Base-by-base conservation (phyloP, 2,329 filamentous ascomycete species). In the Ophiostoma fasciatum region DNA sequence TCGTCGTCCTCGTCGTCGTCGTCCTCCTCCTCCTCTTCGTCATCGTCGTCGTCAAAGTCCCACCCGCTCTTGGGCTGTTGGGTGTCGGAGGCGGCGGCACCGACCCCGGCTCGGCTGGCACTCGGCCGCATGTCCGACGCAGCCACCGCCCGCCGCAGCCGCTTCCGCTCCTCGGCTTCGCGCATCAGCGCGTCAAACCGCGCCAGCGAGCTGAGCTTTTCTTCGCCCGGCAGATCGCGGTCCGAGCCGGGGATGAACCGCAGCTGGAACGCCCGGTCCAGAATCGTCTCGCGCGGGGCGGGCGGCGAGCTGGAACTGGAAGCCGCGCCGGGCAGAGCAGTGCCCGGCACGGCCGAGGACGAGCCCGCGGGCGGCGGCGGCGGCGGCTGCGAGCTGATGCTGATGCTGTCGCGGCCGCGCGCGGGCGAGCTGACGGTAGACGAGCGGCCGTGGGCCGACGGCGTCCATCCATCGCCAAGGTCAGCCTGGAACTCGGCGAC, bases 111-210 rank as follows among this genome's bases (percentile, higher is more conserved):
- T n/a, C n/a, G n/a, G n/a, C n/a, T 48, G 37, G 9, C 18, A 11
- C 35, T 44, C 42, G 18, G 42, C 39, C 34, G 49, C 49, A 17
- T 34, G 5, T 41, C 39, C 2, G 42, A 30, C 1, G 51, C 48
- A 8, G 57, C 54, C 28, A 61, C 56, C 20, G 56, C 56, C 33
- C 58, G 57, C 45, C 57, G 57, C 38, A 60, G 56, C 1, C 44
- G 40, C 7, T 33, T 34, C 35, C 62, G 66, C 38, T 65, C 61
- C 27, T 78, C 74, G 15, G 60, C 59, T 45, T 77, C 69, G 17
- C 63, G 60, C 74, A 79, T 78, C 29, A 79, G 51, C 4, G 73
- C 74, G 36, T 78, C 74, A 36, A 78, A 79, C 17, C 71, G 63
- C 9, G 73, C 74, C 22, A 78, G 59, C 1, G 74, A 78, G 44